These are phyloP conservation scores for Mortierella sp. DNA, from an alignment of 371 early-diverging fungal species.

Conservation along the genomic window DNA sequence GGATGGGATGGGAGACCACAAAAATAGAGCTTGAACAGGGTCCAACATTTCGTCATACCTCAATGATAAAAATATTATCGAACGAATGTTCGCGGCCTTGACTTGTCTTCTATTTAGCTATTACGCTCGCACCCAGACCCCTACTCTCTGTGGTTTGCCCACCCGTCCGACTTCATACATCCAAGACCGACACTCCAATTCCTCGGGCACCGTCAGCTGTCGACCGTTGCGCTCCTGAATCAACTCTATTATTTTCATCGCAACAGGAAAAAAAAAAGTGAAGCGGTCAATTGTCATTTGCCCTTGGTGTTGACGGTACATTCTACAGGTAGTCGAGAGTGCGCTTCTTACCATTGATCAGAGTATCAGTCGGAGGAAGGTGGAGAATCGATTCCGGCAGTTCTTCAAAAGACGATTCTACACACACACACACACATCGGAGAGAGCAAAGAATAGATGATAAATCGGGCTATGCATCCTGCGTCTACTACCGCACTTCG, in stretches of 20 bases:
- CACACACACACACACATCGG: not conserved
- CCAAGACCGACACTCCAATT: conserved; percentile 38
- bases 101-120: not conserved
- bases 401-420: not conserved
- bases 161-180: conserved; percentile 34
- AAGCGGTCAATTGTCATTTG: not conserved
- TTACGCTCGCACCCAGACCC: conserved; percentile 7
- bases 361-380: not conserved
- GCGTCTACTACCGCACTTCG: not conserved
- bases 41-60: not conserved
- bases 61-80: not conserved
- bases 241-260: conserved; percentile 14
- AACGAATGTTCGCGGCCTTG: not conserved
- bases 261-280: not conserved
- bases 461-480: not conserved
- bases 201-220: conserved; percentile 20
- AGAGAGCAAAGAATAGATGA: not conserved
- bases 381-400: not conserved
- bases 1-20: not conserved
- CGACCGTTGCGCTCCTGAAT: conserved; percentile 1
- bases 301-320: not conserved
- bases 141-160: conserved; percentile 17
- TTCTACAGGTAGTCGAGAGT: no score
- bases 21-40: not conserved
- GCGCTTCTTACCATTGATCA: not conserved